phyloP scores from a whole-genome alignment of 805 yeast species.

The Debaryomyces castellii region DNA sequence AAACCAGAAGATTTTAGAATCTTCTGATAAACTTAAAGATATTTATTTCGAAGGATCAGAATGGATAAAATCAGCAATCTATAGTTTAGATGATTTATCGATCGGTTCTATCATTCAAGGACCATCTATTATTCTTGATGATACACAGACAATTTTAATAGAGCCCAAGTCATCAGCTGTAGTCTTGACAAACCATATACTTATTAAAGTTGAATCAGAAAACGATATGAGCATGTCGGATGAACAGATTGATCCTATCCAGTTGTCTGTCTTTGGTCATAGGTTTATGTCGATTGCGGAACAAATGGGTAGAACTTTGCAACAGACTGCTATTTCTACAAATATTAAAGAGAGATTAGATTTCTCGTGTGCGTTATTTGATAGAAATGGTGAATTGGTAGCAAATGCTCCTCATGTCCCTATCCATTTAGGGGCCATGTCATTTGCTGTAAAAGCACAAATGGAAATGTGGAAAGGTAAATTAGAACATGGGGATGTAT shows the following conservation, averaged over 20 bases:
- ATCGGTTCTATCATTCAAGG: slow-evolving; percentile 20
- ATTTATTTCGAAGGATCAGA: slow-evolving; percentile 31
- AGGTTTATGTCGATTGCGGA: slow-evolving; percentile 40
- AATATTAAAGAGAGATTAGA: slow-evolving; percentile 46
- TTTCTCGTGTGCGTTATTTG: slow-evolving; percentile 47
- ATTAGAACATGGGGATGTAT: slow-evolving; percentile 40
- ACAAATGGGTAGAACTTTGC: slow-evolving; percentile 46
- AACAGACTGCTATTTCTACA: slow-evolving; percentile 46
- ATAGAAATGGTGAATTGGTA: slow-evolving; percentile 40
- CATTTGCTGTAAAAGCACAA: slow-evolving; percentile 46
- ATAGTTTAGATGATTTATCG: slow-evolving; percentile 19
- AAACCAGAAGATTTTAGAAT: slow-evolving; percentile 6
- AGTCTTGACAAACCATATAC: slow-evolving; percentile 28
- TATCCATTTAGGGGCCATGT: slow-evolving; percentile 48
- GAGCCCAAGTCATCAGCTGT: slow-evolving; percentile 33
- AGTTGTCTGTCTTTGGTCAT: slow-evolving; percentile 41
- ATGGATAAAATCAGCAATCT: slow-evolving; percentile 27
- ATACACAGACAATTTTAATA: slow-evolving; percentile 28
- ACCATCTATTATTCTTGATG: slow-evolving; percentile 27
- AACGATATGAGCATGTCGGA: slow-evolving; percentile 20
- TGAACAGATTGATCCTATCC: slow-evolving; percentile 34
- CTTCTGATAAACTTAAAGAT: slow-evolving; percentile 2
- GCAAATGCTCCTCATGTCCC: slow-evolving; percentile 49
- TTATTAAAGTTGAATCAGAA: slow-evolving; percentile 28
- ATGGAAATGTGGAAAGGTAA: slow-evolving; percentile 39